Conservation (phyloP, 2,329 filamentous ascomycete genomes). For the Diplodia seriata region DNA sequence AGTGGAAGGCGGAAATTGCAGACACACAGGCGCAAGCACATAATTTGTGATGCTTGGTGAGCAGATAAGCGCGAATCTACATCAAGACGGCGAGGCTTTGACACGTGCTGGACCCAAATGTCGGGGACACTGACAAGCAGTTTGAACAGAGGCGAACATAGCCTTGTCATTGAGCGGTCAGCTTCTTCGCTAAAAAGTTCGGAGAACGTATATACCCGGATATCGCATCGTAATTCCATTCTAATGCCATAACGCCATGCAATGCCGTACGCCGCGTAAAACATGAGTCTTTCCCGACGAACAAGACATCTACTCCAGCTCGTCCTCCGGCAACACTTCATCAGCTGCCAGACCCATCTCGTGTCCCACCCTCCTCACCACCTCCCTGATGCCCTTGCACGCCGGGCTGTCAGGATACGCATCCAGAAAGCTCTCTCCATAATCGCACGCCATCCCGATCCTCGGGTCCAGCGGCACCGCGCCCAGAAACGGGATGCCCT, state of each 20-base stretch:
- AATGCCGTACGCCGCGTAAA: not conserved
- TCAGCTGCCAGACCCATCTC: conserved; percentile 43
- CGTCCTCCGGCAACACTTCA: conserved; percentile 39
- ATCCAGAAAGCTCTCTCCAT: conserved; percentile 96
- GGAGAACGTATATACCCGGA: conserved; percentile 10
- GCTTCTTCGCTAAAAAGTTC: not conserved
- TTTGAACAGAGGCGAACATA: too few relatives aligned
- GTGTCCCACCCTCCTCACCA: conserved; percentile 75
- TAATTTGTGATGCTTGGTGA: not conserved
- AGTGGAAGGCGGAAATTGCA: not conserved
- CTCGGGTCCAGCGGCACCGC: conserved; percentile 89
- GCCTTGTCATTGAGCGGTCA: not conserved
- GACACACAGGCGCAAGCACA: not conserved
- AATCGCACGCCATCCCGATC: conserved; percentile 96
- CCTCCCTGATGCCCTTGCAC: conserved; percentile 77
- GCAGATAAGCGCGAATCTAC: not conserved
- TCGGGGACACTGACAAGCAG: too few relatives aligned
- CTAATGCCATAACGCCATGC: conserved; percentile 6
- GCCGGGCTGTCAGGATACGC: conserved; percentile 92
- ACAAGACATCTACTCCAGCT: not conserved
- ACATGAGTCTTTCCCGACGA: not conserved
- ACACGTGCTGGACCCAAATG: too few relatives aligned
- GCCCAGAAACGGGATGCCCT: conserved; percentile 86
- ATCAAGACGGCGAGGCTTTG: too few relatives aligned
- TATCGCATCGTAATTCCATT: conserved; percentile 3